Percentiles rank a stretch among this genome's conserved stretches.
phyloP scores from a whole-genome alignment of 768 basidiomycete genomes.

The Xanthoconium purpureum region DNA sequence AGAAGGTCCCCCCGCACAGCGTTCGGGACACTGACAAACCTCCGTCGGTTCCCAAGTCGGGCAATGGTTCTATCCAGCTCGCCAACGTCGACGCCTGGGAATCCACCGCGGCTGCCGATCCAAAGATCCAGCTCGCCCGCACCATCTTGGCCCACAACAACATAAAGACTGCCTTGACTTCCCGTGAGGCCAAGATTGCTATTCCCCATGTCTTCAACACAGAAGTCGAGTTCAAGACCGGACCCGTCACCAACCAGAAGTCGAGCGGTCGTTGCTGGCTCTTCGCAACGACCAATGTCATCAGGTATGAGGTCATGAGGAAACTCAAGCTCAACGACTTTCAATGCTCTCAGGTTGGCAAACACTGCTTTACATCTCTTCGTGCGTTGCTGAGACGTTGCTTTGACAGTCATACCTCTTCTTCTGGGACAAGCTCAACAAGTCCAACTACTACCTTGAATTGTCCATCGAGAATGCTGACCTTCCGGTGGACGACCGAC shows the following conservation, averaged over 20 bases:
- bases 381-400: conserved; percentile 3
- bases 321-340: conserved; percentile 84
- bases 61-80: conserved; percentile 59
- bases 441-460: conserved; percentile 87
- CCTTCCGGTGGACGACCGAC: conserved; percentile 75
- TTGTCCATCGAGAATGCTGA: conserved; percentile 78
- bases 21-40: not conserved
- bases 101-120: conserved; percentile 44
- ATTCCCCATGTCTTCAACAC: conserved; percentile 83
- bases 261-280: conserved; percentile 93
- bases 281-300: conserved; percentile 86
- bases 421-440: conserved; percentile 97
- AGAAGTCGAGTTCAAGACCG: conserved; percentile 74
- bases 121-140: conserved; percentile 71
- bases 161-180: conserved; percentile 59
- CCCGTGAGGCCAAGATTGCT: conserved; percentile 56
- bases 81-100: conserved; percentile 70
- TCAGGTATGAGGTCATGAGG: conserved; percentile 83
- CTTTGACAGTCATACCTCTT: conserved; percentile 73
- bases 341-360: conserved; percentile 78
- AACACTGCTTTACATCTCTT: not conserved
- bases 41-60: conserved; percentile 37
- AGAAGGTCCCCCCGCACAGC: conserved; percentile 16
- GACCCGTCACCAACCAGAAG: conserved; percentile 84
- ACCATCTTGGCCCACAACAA: conserved; percentile 70